Base-by-base conservation (phyloP, 148 eudicot species). In the Chenopodium formosanum region DNA sequence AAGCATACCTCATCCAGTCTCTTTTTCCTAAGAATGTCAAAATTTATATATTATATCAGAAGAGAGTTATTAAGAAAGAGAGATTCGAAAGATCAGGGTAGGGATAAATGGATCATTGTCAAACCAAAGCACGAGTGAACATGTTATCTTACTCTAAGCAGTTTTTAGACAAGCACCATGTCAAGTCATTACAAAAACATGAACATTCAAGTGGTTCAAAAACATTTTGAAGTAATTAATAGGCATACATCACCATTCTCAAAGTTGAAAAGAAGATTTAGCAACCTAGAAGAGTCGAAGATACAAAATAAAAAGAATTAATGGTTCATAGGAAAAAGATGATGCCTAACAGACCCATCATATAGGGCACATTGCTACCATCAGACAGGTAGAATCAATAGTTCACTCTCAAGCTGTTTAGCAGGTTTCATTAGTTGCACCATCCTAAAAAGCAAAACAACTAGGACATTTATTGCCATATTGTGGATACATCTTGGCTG, bases 1-100 rank as follows among this genome's bases (percentile, higher is more conserved):
- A 94, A 88, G 81, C 99, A 97, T 60, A 97, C 84, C 82, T 97
- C 99, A 85, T 97, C 99, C 70, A 97, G 85, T 85, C 99, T 94
- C 89, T 70, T 97, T 88, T 88, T 97, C 93, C 99, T 97, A 85
- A 73, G 81, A 80, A 75, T 76, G 48, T 23, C 63, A 74, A 69
- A 6, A 5, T 40, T 40, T 0, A 40, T 40, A 40, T 40, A 76
- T 29, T 70, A 50, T 48, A 65, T 27, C 71, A 68, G n/a, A 74
- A 74, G 47, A 80, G 37, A 65, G 2, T 27, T 6, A 25, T 12
- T 13, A 32, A 64, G 4, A 56, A 44, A 52, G 66, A 50, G 34
- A 64, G 37, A 22, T 17, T 46, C 46, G 10, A 71, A 76, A 52
- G 53, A 31, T 19, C 31, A 71, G n/a, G 69, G 79, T 70, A 23